These are phyloP conservation scores for Pseudopyricularia cyperi DNA, from an alignment of 2,329 filamentous ascomycete genomes.

Conservation along the genomic window DNA sequence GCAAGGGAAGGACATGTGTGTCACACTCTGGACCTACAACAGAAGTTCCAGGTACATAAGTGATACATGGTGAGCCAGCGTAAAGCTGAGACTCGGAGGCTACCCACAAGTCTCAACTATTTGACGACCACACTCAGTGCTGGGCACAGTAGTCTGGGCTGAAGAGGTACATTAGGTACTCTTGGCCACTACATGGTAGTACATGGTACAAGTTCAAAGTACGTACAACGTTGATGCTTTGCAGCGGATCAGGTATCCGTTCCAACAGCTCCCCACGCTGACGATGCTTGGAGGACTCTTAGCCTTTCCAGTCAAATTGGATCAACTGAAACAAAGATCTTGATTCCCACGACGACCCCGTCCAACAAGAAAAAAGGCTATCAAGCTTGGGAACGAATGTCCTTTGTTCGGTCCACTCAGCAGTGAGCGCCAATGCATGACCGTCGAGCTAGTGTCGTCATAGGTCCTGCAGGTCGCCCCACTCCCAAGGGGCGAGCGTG, in stretches of 20 bases:
- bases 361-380: background rate
- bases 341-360: too few relatives aligned
- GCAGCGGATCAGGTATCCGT: too few relatives aligned
- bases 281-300: too few relatives aligned
- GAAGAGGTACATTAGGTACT: background rate
- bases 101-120: background rate
- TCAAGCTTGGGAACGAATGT: background rate
- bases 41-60: background rate
- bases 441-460: background rate
- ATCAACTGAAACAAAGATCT: too few relatives aligned
- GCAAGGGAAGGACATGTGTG: background rate
- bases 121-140: background rate
- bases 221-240: background rate
- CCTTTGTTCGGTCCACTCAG: background rate
- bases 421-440: background rate
- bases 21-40: background rate
- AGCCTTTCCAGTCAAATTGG: too few relatives aligned
- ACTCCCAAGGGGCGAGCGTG: background rate
- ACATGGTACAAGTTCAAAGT: too few relatives aligned
- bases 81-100: background rate
- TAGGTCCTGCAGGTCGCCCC: background rate
- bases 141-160: background rate
- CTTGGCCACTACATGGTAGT: too few relatives aligned
- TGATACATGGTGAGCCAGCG: background rate
- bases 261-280: too few relatives aligned